Evolutionary conservation across 2,329 filamentous ascomycete species (phyloP).

Genomic region (Diplodia mutila): DNA sequence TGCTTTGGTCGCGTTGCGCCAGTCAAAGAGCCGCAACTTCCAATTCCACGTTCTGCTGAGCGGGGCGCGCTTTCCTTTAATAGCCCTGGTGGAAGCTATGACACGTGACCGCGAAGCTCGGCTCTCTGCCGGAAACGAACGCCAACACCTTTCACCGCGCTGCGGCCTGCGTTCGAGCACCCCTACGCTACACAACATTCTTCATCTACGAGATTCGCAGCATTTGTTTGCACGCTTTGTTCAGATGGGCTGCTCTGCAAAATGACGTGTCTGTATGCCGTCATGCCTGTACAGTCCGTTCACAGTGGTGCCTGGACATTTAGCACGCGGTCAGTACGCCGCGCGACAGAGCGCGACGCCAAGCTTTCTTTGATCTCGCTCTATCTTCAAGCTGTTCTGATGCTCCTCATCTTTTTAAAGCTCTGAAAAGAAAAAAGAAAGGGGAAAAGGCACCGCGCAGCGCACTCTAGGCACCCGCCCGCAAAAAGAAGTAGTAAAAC

Average conservation of each 20-base stretch:
- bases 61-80: conserved; percentile 25
- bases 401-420: conserved; percentile 1
- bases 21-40: conserved; percentile 25
- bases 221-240: background rate
- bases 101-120: conserved; percentile 17
- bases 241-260: background rate
- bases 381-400: conserved; percentile 8
- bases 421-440: background rate
- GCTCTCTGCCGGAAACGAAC: conserved; percentile 17
- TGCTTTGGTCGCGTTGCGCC: conserved; percentile 22
- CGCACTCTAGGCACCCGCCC: background rate
- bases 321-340: conserved; percentile 3
- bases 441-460: background rate
- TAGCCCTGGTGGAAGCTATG: background rate
- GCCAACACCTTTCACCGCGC: background rate
- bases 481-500: background rate
- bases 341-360: conserved; percentile 13
- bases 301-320: conserved; percentile 2
- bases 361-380: conserved; percentile 25
- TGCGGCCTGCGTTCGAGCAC: background rate
- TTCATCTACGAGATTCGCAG: background rate
- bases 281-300: background rate
- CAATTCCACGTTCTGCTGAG: conserved; percentile 23
- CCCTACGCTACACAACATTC: background rate
- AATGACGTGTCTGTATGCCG: background rate